Conservation (phyloP, 129 eudicot genomes). For the Lactuca saligna region DNA sequence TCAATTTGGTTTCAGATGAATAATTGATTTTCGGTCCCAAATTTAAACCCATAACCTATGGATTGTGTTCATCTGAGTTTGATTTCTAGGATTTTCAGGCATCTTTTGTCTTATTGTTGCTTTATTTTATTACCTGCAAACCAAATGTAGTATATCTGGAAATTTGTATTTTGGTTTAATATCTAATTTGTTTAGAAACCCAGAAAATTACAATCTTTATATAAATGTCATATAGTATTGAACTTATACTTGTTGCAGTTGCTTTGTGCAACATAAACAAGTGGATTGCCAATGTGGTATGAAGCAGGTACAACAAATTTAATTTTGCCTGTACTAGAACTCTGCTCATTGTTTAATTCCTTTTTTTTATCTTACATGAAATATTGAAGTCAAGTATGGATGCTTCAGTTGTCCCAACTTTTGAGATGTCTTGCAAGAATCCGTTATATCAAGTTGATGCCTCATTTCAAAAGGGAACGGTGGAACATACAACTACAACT, state of each 20-base stretch:
- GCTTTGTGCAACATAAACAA: slow-evolving; percentile 74
- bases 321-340: slow-evolving; percentile 79
- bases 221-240: neutral
- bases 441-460: slow-evolving; percentile 93
- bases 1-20: too few relatives aligned
- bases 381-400: slow-evolving; percentile 73
- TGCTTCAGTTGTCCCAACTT: slow-evolving; percentile 73
- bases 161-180: too few relatives aligned
- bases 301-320: slow-evolving; percentile 93
- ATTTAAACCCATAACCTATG: too few relatives aligned
- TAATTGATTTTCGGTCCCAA: too few relatives aligned
- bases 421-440: slow-evolving; percentile 84
- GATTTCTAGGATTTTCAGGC: too few relatives aligned
- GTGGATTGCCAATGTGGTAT: slow-evolving; percentile 86
- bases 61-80: too few relatives aligned
- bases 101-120: too few relatives aligned
- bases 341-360: slow-evolving; percentile 62
- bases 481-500: slow-evolving; percentile 60
- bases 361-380: slow-evolving; percentile 59
- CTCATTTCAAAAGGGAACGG: slow-evolving; percentile 83
- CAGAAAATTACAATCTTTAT: too few relatives aligned
- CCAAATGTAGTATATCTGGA: too few relatives aligned
- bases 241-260: slow-evolving; percentile 45
- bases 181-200: too few relatives aligned
- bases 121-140: too few relatives aligned